phyloP scores from a whole-genome alignment of 1,284 basidiomycete genomes.

The Ganoderma multipileum region DNA sequence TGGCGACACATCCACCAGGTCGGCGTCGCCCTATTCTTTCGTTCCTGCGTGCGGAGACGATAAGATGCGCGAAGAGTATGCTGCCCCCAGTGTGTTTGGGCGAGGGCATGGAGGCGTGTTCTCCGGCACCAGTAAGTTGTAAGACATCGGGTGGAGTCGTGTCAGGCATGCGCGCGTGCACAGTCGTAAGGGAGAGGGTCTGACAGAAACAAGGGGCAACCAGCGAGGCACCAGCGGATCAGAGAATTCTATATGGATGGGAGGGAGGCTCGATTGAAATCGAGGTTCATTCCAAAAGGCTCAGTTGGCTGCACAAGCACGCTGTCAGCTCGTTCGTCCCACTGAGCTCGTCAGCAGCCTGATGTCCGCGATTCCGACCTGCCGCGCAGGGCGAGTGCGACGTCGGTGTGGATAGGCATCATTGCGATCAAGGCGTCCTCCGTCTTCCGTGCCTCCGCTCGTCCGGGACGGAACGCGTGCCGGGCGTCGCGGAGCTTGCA shows the following conservation, averaged over 20 bases:
- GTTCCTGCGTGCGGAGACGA: background rate
- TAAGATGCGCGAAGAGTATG: background rate
- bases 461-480: background rate
- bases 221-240: background rate
- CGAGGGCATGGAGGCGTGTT: background rate
- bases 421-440: background rate
- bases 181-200: background rate
- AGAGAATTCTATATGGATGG: conserved; percentile 1
- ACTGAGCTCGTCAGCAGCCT: background rate
- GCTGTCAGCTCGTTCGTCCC: too few species aligned
- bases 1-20: conserved; percentile 1
- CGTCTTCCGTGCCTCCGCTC: background rate
- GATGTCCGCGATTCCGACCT: background rate
- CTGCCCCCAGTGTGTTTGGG: background rate
- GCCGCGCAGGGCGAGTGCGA: background rate
- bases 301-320: background rate
- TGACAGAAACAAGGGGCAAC: background rate
- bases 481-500: background rate
- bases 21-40: background rate
- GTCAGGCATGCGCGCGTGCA: background rate
- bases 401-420: background rate
- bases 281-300: background rate
- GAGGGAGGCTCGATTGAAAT: background rate
- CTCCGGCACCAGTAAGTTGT: background rate
- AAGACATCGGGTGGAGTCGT: background rate